Base-by-base conservation (phyloP, 2,329 filamentous ascomycete genomes). In the Fonsecaea multimorphosa region DNA sequence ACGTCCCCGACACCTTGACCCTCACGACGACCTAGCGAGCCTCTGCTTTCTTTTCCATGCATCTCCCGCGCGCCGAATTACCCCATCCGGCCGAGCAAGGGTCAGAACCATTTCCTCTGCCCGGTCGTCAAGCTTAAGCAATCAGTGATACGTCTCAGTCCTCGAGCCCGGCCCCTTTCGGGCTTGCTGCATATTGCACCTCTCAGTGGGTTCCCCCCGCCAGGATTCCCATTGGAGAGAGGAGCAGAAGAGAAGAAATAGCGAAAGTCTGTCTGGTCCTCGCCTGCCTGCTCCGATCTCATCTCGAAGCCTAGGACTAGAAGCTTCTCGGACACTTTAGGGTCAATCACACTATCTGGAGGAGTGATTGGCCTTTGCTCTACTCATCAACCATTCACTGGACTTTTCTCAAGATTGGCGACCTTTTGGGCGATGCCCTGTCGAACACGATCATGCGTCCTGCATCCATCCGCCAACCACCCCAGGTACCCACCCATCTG, bases 351-450 rank as follows among this genome's bases (percentile, higher is more conserved):
- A 40, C 14, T 16, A n/a, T 40, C n/a, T 40, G 16, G 5, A n/a
- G 22, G 19, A 32, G 27, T 11, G 29, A 31, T n/a, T 32, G 52
- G 52, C 19, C 14, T 31, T 16, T 54, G 32, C 19, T 36, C 40
- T 36, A 16, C 16, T 46, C 32, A 27, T 27, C 34, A 16, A 14
- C 49, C 49, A 34, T 32, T 46, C 9, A 24, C 24, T 22, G 46
- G 34, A 34, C 59, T 34, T 46, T 32, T 24, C 14, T 61, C 51
- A 51, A 55, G 59, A 38, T 34, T 46, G 34, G 22, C 51, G 19
- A 34, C 16, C 51, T 49, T 22, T 31, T 52, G 19, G n/a, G 29
- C 29, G 49, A 54, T 24, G 19, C 29, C 52, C 24, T n/a, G 11
- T 31, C 52, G 19, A n/a, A 27, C 34, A 34, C 14, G 29, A 31